Conservation (phyloP, 176 grass and related monocot genomes). For the Musa schizocarpa region DNA sequence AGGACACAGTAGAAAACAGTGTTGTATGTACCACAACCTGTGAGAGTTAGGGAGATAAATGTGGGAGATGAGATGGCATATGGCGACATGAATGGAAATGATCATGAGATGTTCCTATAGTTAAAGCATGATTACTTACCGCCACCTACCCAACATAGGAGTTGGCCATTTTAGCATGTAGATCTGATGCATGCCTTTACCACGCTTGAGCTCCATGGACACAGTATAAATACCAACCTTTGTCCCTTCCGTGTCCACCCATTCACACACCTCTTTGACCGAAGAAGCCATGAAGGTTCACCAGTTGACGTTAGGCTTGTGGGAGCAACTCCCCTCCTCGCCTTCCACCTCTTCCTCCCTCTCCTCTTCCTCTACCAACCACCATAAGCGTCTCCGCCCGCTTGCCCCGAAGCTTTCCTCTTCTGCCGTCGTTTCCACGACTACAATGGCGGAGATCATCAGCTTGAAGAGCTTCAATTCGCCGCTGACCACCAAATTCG, state of each 20-base stretch:
- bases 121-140: not conserved
- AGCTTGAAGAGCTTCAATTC: slow-evolving; percentile 21
- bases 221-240: not conserved
- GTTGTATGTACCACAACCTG: too few species aligned
- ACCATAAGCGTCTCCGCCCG: slow-evolving; percentile 25
- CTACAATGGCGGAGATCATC: slow-evolving; percentile 1
- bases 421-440: not conserved
- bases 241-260: not conserved
- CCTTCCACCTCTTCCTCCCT: slow-evolving; percentile 17
- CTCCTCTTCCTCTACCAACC: not conserved
- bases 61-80: not conserved
- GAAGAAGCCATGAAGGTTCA: slow-evolving; percentile 44
- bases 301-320: slow-evolving; percentile 28
- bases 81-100: not conserved
- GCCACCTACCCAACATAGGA: not conserved
- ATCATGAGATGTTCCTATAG: not conserved
- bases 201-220: not conserved
- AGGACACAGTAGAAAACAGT: too few species aligned
- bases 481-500: not conserved
- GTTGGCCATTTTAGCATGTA: not conserved
- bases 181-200: not conserved
- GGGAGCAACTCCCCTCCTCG: slow-evolving; percentile 26
- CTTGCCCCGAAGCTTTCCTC: slow-evolving; percentile 35
- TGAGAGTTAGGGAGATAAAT: too few species aligned
- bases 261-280: not conserved